A percentile compares a stretch with the other conserved stretches of the same genome.
Evolutionary conservation across 306 rosid species (phyloP).

Genomic region (Cicer arietinum): DNA sequence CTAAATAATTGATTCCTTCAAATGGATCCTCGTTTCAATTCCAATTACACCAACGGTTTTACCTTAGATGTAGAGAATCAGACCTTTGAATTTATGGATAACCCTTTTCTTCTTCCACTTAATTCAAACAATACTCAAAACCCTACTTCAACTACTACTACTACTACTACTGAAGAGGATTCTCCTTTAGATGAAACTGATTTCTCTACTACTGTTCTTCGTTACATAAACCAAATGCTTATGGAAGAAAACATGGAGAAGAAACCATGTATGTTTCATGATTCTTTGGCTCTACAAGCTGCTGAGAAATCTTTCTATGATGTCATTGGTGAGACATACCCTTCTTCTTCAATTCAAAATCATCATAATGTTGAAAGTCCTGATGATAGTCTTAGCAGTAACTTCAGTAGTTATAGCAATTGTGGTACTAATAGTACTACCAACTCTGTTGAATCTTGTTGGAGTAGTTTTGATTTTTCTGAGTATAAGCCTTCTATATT

Average conservation of each 20-base stretch:
- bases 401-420: conserved; percentile 43
- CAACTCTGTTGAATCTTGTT: conserved; percentile 41
- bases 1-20: not conserved
- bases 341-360: conserved; percentile 41
- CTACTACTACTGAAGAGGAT: conserved; percentile 11
- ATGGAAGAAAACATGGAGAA: conserved; percentile 78
- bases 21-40: conserved; percentile 49
- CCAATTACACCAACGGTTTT: conserved; percentile 36
- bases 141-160: not conserved
- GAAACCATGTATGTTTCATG: conserved; percentile 58
- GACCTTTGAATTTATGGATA: conserved; percentile 39
- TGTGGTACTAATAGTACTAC: conserved; percentile 35
- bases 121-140: conserved; percentile 37
- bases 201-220: conserved; percentile 50
- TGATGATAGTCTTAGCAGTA: conserved; percentile 41
- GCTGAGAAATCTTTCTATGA: conserved; percentile 72
- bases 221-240: conserved; percentile 75
- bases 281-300: conserved; percentile 68
- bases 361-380: conserved; percentile 48
- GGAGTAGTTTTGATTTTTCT: conserved; percentile 38
- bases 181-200: conserved; percentile 17
- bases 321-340: conserved; percentile 57
- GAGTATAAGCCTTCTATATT: conserved; percentile 49
- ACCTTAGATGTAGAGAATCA: conserved; percentile 32
- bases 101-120: conserved; percentile 32